Base-by-base conservation (phyloP, 495 filamentous ascomycete genomes). In the Hyaloscypha hepaticicola region DNA sequence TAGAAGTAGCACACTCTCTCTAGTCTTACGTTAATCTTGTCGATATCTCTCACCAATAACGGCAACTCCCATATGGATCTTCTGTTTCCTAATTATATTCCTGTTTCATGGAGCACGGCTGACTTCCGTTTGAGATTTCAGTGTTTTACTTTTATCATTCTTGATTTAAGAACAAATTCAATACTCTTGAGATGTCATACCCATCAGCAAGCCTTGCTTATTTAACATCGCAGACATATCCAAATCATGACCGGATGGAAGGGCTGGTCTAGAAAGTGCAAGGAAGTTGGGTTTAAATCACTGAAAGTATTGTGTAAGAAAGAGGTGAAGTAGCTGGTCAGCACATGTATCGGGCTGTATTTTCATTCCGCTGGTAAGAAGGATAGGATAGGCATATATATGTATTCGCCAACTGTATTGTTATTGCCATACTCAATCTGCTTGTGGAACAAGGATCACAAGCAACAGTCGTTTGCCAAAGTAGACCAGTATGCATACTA, bases 401-500 rank as follows among this genome's bases (percentile, higher is more conserved):
- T n/a, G n/a, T n/a, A n/a, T n/a, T n/a, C n/a, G n/a, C 38, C 38
- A 4, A 19, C 11, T 45, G 4, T 9, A 45, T 19, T 45, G 19
- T 16, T 16, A 14, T 45, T 45, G 16, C 38, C 3, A 3, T 45
- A 19, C 38, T 45, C 16, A 4, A 41, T 41, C 38, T 41, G 2
- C 51, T 55, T 55, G 51, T 22, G 22, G 51, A 55, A 55, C 24
- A 25, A 26, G 3, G 24, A 7, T 55, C 24, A 55, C n/a, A 9
- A 55, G 51, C 51, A 45, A 45, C 38, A 45, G 38, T 3, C 38
- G 38, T 45, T 45, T 45, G 38, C 38, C 38, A 45, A 45, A 45
- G 38, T 0, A 45, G 38, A 45, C 11, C 11, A 4, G 38, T 3
- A 16, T 45, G 38, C 38, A 45, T 9, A 45, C 38, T 4, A 45